Evolutionary conservation across 2,329 filamentous ascomycete genomes (phyloP).

Genomic region (Alternaria postmessia): DNA sequence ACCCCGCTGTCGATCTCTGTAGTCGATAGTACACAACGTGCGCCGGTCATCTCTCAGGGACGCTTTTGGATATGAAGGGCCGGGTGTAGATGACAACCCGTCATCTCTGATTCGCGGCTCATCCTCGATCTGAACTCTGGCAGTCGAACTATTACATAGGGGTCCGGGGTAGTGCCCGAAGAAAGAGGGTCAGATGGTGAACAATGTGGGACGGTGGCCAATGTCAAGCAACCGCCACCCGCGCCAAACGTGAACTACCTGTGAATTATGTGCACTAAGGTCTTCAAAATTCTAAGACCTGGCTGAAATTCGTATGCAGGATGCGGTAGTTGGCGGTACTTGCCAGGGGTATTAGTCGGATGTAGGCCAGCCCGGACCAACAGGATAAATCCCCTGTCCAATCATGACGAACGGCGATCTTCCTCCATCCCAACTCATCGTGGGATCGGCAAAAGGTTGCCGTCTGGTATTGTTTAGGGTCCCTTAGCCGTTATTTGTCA

Average conservation of each 20-base stretch:
- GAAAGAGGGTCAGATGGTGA: background rate
- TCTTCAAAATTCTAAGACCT: background rate
- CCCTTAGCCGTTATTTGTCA: background rate
- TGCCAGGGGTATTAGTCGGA: constrained; percentile 7
- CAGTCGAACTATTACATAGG: background rate
- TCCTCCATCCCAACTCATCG: background rate
- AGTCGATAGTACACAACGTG: constrained; percentile 1
- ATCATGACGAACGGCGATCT: background rate
- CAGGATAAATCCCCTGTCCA: background rate
- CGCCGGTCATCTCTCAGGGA: background rate
- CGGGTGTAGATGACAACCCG: background rate
- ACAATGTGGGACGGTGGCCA: background rate
- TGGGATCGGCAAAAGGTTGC: background rate
- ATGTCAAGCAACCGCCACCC: background rate
- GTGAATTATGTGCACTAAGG: background rate
- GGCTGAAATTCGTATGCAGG: background rate
- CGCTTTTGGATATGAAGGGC: background rate
- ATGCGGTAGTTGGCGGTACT: background rate
- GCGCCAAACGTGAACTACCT: background rate
- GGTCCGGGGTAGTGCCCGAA: background rate
- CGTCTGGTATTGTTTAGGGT: background rate
- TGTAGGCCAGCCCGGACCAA: constrained; percentile 1
- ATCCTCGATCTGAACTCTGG: background rate
- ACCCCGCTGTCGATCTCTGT: constrained; percentile 8
- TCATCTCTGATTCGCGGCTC: background rate